Percentiles rank a stretch among this genome's conserved stretches.
phyloP scores from a whole-genome alignment of 257 asterid genomes.

The Solanum corneliomulleri region DNA sequence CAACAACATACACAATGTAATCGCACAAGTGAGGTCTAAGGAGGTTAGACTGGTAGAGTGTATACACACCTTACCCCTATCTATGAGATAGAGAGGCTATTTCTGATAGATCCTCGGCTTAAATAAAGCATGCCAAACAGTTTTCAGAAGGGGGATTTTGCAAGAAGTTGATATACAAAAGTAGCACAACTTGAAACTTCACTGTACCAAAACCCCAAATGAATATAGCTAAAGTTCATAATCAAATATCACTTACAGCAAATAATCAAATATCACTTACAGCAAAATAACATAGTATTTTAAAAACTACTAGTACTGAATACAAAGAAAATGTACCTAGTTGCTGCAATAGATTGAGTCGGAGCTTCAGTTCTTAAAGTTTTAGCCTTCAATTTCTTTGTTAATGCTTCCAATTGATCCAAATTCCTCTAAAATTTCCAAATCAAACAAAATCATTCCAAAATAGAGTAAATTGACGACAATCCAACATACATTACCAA shows the following conservation, averaged over 20 bases:
- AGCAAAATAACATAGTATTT: not conserved
- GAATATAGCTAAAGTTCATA: not conserved
- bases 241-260: not conserved
- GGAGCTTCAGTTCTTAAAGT: slow-evolving; percentile 89
- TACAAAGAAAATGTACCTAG: slow-evolving; percentile 30
- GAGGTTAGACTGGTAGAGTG: not conserved
- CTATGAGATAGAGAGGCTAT: not conserved
- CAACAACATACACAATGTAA: not conserved
- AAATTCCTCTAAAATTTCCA: slow-evolving; percentile 56
- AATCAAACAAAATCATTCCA: not conserved
- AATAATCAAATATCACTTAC: not conserved
- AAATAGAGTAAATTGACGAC: not conserved
- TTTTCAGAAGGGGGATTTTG: not conserved
- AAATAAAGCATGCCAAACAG: not conserved
- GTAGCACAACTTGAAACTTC: not conserved
- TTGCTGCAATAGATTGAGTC: slow-evolving; percentile 89
- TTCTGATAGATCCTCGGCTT: not conserved
- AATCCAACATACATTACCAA: not conserved
- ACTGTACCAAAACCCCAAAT: not conserved
- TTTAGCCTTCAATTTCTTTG: slow-evolving; percentile 89
- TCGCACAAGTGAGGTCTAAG: not conserved
- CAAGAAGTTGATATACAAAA: not conserved
- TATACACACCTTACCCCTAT: not conserved
- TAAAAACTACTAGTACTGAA: not conserved
- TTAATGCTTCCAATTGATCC: slow-evolving; percentile 92